These are phyloP conservation scores for Talaromyces wortmannii DNA, from an alignment of 495 filamentous ascomycete genomes.

Conservation along the genomic window DNA sequence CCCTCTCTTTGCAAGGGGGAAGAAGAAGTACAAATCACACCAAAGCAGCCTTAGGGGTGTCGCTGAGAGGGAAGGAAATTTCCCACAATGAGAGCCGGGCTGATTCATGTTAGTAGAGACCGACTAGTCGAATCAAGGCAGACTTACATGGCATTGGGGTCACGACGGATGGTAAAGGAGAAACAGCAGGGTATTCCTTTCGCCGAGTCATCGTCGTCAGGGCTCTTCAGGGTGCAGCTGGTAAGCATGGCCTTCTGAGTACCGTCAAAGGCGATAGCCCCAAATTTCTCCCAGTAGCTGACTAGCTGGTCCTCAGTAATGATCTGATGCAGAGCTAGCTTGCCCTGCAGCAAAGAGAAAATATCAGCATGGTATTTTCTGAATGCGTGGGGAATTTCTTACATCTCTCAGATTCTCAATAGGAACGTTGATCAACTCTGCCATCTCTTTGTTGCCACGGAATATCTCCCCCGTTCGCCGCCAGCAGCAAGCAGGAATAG, in stretches of 20 bases:
- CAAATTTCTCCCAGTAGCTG: conserved; percentile 98
- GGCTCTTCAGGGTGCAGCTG: conserved; percentile 85
- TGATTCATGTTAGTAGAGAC: conserved; percentile 20
- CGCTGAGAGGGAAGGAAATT: conserved; percentile 74
- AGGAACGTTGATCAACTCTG: conserved; percentile 87
- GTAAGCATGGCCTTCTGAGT: conserved; percentile 97
- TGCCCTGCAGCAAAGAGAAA: conserved; percentile 55
- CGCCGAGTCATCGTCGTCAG: conserved; percentile 60
- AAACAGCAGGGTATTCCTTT: conserved; percentile 90
- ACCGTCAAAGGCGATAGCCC: conserved; percentile 94
- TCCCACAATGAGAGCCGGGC: conserved; percentile 88
- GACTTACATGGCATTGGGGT: conserved; percentile 93
- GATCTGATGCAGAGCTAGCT: conserved; percentile 92
- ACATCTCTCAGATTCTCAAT: conserved; percentile 89
- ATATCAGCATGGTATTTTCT: conserved; percentile 3
- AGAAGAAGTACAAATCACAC: conserved; percentile 11
- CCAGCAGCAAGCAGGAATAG: conserved; percentile 97
- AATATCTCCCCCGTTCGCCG: conserved; percentile 95
- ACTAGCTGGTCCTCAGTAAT: conserved; percentile 90
- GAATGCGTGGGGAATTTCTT: conserved; percentile 25
- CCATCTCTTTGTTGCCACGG: conserved; percentile 97
- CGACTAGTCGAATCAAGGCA: neutral
- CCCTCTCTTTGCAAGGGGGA: conserved; percentile 5
- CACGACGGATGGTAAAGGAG: conserved; percentile 90
- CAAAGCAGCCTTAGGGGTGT: conserved; percentile 1